phyloP scores from a whole-genome alignment of 2,329 filamentous ascomycete genomes.

The Tolypocladium endophyticum region DNA sequence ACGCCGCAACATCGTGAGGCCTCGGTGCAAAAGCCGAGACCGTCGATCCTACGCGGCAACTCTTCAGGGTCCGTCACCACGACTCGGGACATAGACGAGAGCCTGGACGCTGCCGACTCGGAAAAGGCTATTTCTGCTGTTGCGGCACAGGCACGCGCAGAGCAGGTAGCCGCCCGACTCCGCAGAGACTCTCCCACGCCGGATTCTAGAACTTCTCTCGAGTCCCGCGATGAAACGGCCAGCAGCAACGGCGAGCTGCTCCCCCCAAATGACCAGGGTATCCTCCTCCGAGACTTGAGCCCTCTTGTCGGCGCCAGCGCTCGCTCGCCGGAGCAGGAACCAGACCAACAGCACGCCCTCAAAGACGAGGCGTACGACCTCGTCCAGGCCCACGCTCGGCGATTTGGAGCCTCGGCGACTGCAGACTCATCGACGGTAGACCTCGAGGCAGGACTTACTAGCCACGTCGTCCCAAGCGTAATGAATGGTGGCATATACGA shows the following conservation, averaged over 20 bases:
- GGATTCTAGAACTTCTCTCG: conserved; percentile 24
- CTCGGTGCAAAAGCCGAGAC: conserved; percentile 19
- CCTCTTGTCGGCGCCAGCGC: background rate
- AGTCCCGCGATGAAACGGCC: conserved; percentile 21
- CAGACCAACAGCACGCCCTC: conserved; percentile 1
- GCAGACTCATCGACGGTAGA: conserved; percentile 1
- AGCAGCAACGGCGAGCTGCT: conserved; percentile 15
- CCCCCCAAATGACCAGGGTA: conserved; percentile 11
- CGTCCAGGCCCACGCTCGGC: conserved; percentile 29
- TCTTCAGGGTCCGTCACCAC: conserved; percentile 27
- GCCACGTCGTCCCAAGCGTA: conserved; percentile 15
- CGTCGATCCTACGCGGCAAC: conserved; percentile 31
- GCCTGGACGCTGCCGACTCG: conserved; percentile 10
- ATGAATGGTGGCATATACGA: conserved; percentile 29
- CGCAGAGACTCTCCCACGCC: conserved; percentile 23
- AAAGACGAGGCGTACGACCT: conserved; percentile 29
- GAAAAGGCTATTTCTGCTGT: conserved; percentile 22
- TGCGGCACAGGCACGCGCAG: conserved; percentile 32
- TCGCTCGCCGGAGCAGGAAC: background rate
- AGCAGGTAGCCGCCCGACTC: conserved; percentile 29
- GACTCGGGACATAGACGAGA: conserved; percentile 12
- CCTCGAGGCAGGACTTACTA: conserved; percentile 6
- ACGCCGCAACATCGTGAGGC: background rate
- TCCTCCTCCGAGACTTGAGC: conserved; percentile 21
- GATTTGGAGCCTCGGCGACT: conserved; percentile 8